A percentile compares a stretch with the other conserved stretches of the same genome.
Conservation (phyloP, 2,329 filamentous ascomycete genomes). For the Penicillium sp. region DNA sequence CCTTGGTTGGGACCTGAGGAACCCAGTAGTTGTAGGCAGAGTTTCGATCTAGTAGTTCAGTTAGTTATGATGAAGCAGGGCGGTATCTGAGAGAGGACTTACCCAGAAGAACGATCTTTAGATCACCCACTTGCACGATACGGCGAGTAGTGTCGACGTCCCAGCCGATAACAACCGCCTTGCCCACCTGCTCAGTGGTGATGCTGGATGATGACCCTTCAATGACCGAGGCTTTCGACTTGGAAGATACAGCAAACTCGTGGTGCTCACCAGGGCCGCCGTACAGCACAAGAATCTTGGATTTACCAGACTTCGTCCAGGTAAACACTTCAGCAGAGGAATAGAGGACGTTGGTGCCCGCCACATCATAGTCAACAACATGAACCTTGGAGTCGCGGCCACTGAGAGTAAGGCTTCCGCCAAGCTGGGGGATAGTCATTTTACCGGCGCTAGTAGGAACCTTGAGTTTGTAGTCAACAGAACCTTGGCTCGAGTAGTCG, state of each 20-base stretch:
- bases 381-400: slow-evolving; percentile 47
- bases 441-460: slow-evolving; percentile 47
- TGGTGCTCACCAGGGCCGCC: slow-evolving; percentile 41
- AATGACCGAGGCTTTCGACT: slow-evolving; percentile 26
- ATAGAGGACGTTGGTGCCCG: slow-evolving; percentile 42
- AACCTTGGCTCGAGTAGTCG: slow-evolving; percentile 58
- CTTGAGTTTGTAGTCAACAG: slow-evolving; percentile 62
- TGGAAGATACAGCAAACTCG: slow-evolving; percentile 39
- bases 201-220: slow-evolving; percentile 35
- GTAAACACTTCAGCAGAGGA: slow-evolving; percentile 47
- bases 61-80: slow-evolving; percentile 8
- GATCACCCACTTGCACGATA: slow-evolving; percentile 39
- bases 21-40: slow-evolving; percentile 48
- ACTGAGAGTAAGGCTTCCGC: slow-evolving; percentile 37
- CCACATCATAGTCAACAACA: slow-evolving; percentile 42
- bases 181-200: slow-evolving; percentile 27
- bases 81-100: slow-evolving; percentile 18
- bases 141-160: slow-evolving; percentile 50
- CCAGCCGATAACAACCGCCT: slow-evolving; percentile 49
- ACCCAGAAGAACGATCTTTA: slow-evolving; percentile 57
- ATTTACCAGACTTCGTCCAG: slow-evolving; percentile 58
- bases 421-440: slow-evolving; percentile 42
- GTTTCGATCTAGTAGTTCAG: slow-evolving; percentile 47
- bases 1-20: slow-evolving; percentile 34
- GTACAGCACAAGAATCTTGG: slow-evolving; percentile 48